Base-by-base conservation (phyloP, 306 rosid species). In the Fragaria ananassa region DNA sequence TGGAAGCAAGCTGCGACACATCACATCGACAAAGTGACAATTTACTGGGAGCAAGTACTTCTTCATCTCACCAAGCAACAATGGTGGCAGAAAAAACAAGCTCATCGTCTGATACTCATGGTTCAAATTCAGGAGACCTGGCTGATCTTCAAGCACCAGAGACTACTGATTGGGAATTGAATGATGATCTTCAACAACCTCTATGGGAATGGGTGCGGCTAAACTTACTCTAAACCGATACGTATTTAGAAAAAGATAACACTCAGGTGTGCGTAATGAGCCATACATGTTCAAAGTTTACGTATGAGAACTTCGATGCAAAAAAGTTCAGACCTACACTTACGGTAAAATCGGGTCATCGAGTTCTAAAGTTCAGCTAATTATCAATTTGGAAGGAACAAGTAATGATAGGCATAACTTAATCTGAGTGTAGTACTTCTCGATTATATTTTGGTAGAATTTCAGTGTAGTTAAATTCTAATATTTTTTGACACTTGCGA, bases 191-290 rank as follows among this genome's bases (percentile, higher is more conserved):
- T 42, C 57, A 81, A 79, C 88, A 87, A 41, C 83, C 87, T 18
- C 53, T 77, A 0, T 89, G 88, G 93, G 93, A 87, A 7, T 80
- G 83, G 90, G 97, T 82, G 23, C 81, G 85, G 63, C 76, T 88
- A 15, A 79, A 83, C 53, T 84, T 88, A 71, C 74, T 67, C 15
- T 81, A 67, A 27, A 54, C 11, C n/a, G 50, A 46, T 11, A 46
- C 18, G 0, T 13, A 50, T 4, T n/a, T 0, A 2, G 12, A 54
- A 54, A 7, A 18, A 8, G 23, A 51, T 19, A 19, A 18, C 58
- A 17, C 56, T 49, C 0, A 14, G 2, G 54, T 49, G n/a, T 49
- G 10, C 44, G 44, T 41, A 49, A 45, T 2, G 15, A 45, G 44
- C 11, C 15, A 12, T 45, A 45, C 44, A 39, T 39, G 44, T 45